A percentile compares a stretch with the other conserved stretches of the same genome.
phyloP scores from a whole-genome alignment of 1,139 yeast species.

The Taiozyma sp. region DNA sequence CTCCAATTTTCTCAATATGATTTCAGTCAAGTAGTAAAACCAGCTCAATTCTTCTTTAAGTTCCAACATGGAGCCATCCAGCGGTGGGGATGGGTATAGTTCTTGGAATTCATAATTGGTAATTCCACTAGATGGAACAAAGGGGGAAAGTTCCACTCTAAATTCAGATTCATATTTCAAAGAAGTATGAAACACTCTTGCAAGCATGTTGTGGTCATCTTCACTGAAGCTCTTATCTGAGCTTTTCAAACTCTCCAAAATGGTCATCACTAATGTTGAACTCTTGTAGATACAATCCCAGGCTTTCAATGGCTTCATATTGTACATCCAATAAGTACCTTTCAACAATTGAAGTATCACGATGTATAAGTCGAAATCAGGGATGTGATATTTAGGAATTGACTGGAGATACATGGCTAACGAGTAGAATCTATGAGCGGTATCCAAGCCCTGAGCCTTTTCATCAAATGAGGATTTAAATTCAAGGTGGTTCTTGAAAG shows the following conservation, averaged over 20 bases:
- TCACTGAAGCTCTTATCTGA: slow-evolving; percentile 30
- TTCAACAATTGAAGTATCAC: slow-evolving; percentile 31
- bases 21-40: slow-evolving; percentile 44
- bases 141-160: slow-evolving; percentile 40
- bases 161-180: slow-evolving; percentile 42
- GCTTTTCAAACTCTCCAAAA: slow-evolving; percentile 25
- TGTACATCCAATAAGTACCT: slow-evolving; percentile 34
- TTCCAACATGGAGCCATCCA: slow-evolving; percentile 29
- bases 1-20: slow-evolving; percentile 43
- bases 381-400: slow-evolving; percentile 10
- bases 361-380: slow-evolving; percentile 9
- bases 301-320: slow-evolving; percentile 36
- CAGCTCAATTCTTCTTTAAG: slow-evolving; percentile 33
- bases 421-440: slow-evolving; percentile 9
- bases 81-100: slow-evolving; percentile 38
- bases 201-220: slow-evolving; percentile 26
- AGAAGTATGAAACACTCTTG: slow-evolving; percentile 41
- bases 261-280: slow-evolving; percentile 19
- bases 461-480: slow-evolving; percentile 10
- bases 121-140: slow-evolving; percentile 38
- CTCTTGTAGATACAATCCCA: slow-evolving; percentile 29
- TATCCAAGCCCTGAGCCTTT: slow-evolving; percentile 4
- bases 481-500: slow-evolving; percentile 9
- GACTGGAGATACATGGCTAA: slow-evolving; percentile 11
- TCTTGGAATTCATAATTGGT: slow-evolving; percentile 37